These are phyloP conservation scores for Rhytidhysteron rufulum DNA, from an alignment of 2,329 filamentous ascomycete genomes.

Conservation along the genomic window DNA sequence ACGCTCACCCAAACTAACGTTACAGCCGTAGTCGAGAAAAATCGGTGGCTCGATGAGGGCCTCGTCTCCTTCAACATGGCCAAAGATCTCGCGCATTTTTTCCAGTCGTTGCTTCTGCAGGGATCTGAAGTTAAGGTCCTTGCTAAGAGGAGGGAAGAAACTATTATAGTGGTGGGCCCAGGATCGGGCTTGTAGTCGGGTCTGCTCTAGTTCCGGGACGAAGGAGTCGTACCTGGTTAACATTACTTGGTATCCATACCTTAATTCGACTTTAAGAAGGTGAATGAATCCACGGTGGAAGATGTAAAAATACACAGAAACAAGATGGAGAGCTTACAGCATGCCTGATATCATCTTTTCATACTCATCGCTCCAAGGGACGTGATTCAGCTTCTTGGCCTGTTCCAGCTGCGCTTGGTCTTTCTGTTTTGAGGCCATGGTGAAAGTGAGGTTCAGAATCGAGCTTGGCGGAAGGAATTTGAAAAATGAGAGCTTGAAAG, in stretches of 20 bases:
- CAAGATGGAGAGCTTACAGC: constrained; percentile 42
- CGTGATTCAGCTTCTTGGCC: constrained; percentile 48
- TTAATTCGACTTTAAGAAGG: too few relatives aligned
- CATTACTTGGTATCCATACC: too few relatives aligned
- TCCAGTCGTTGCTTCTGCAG: constrained; percentile 21
- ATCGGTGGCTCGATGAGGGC: constrained; percentile 60
- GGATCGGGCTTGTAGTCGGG: constrained; percentile 53
- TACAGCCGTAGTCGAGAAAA: constrained; percentile 63
- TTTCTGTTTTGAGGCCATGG: constrained; percentile 42
- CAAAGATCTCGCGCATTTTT: constrained; percentile 26
- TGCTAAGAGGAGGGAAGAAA: constrained; percentile 28
- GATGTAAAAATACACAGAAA: too few relatives aligned
- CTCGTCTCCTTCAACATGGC: constrained; percentile 28
- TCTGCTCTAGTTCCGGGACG: too few relatives aligned
- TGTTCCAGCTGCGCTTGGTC: constrained; percentile 41
- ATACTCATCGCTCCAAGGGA: constrained; percentile 58
- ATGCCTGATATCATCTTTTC: constrained; percentile 64
- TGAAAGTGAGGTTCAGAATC: too few relatives aligned
- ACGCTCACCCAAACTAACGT: constrained; percentile 58
- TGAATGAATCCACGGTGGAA: too few relatives aligned
- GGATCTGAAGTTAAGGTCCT: constrained; percentile 19
- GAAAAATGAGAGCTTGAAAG: too few relatives aligned
- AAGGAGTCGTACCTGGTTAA: too few relatives aligned
- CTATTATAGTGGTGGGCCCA: constrained; percentile 58
- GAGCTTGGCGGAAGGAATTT: too few relatives aligned